Conservation (phyloP, 768 basidiomycete genomes). For the Rhodotorula sphaerocarpa region DNA sequence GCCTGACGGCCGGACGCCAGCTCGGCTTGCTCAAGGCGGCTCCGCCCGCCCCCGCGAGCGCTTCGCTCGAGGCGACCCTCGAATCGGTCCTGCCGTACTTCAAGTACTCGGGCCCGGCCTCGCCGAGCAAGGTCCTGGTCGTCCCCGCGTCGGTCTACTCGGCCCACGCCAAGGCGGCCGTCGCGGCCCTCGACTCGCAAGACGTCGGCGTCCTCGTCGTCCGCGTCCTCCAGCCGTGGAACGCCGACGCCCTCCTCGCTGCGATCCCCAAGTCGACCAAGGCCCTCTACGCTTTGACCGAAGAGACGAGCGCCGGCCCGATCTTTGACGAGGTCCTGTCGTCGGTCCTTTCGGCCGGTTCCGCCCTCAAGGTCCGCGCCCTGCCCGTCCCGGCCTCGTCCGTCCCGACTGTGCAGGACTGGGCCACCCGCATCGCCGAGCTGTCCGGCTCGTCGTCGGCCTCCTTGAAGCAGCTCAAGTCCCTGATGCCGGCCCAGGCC, state of each 20-base stretch:
- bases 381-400: slow-evolving; percentile 36
- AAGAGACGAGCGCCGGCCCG: slow-evolving; percentile 53
- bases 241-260: slow-evolving; percentile 55
- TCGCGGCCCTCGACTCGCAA: slow-evolving; percentile 47
- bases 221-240: slow-evolving; percentile 78
- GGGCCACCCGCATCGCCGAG: slow-evolving; percentile 50
- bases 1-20: slow-evolving; percentile 70
- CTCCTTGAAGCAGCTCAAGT: slow-evolving; percentile 45
- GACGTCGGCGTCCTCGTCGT: slow-evolving; percentile 63
- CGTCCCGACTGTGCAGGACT: slow-evolving; percentile 39
- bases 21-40: slow-evolving; percentile 50
- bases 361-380: slow-evolving; percentile 38
- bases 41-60: slow-evolving; percentile 42
- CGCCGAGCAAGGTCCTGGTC: slow-evolving; percentile 61
- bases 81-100: slow-evolving; percentile 59
- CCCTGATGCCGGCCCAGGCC: slow-evolving; percentile 44
- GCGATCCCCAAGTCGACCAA: slow-evolving; percentile 56
- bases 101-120: slow-evolving; percentile 60
- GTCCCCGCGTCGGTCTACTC: slow-evolving; percentile 56
- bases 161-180: slow-evolving; percentile 60
- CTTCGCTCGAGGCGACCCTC: slow-evolving; percentile 51
- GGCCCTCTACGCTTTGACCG: slow-evolving; percentile 66
- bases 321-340: slow-evolving; percentile 55
- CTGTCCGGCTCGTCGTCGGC: slow-evolving; percentile 57
- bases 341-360: slow-evolving; percentile 37